Evolutionary conservation across 345 rosid species (phyloP), one percentile per base, ranked within the genome.

Genomic region (Linum trigynum): DNA sequence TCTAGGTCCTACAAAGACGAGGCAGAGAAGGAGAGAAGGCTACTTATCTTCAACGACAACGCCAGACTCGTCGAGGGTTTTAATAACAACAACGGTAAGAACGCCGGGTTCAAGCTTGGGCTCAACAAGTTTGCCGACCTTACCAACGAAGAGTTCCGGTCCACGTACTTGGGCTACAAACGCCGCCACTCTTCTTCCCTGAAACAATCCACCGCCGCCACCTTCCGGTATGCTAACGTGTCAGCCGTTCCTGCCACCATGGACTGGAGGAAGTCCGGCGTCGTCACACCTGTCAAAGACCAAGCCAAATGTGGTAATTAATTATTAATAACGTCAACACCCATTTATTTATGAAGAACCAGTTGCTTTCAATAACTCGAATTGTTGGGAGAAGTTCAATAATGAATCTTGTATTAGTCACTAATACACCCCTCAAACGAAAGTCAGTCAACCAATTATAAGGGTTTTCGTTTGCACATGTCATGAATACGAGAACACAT

Each of bases 121-220:
- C 42, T 75, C 57, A 89, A 89, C 39, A 64, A 69, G 36, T 84
- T 84, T 74, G 74, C 90, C 9, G 85, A 88, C 66, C 69, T 79
- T 9, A 79, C 82, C 0, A 40, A 71, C 1, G 75, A 86, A 41
- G 91, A 86, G 56, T 88, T 86, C 57, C 71, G 61, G 2, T 72
- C 76, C 2, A 43, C 55, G 0, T 48, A 59, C 57, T 74, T 76
- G 1, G 86, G 86, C 37, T 79, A 62, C 68, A 69, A 63, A 5
- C 16, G 23, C 61, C 16, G 23, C 35, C 51, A 48, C 2, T 53
- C 69, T 5, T 40, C 69, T 1, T 15, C 5, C 3, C 12, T 2
- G 7, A 36, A 5, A 11, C 61, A 50, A 1, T 9, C 35, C 0
- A 9, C 15, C 58, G 70, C 61, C 2, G 50, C 57, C 10, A 39